A percentile compares a stretch with the other conserved stretches of the same genome.
These are phyloP conservation scores for Sphaerulina populicola DNA, from an alignment of 2,329 filamentous ascomycete species.

Conservation along the genomic window DNA sequence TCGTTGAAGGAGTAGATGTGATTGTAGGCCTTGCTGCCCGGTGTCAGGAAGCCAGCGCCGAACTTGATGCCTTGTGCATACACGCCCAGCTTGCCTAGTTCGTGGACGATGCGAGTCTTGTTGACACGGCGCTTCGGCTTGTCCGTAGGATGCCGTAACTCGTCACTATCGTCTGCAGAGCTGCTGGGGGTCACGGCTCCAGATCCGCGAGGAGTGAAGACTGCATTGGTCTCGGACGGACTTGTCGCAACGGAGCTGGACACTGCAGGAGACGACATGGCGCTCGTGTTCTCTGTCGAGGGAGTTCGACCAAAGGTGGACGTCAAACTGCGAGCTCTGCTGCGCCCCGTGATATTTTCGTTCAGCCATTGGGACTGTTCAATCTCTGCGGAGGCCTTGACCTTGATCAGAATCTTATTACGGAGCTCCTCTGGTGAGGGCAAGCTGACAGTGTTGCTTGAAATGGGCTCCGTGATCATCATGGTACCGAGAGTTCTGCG, in stretches of 20 bases:
- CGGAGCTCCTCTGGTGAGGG: slow-evolving; percentile 81
- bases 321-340: slow-evolving; percentile 59
- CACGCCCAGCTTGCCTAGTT: slow-evolving; percentile 77
- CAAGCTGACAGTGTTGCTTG: slow-evolving; percentile 58
- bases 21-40: slow-evolving; percentile 78
- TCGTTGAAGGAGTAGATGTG: slow-evolving; percentile 96
- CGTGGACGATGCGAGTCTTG: slow-evolving; percentile 74
- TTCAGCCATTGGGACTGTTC: slow-evolving; percentile 37
- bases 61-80: slow-evolving; percentile 74
- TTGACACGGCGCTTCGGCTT: slow-evolving; percentile 56
- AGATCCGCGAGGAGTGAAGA: slow-evolving; percentile 47
- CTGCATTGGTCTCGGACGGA: slow-evolving; percentile 41
- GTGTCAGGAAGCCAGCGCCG: slow-evolving; percentile 58
- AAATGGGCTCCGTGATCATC: slow-evolving; percentile 67
- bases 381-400: slow-evolving; percentile 63
- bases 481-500: slow-evolving; percentile 71
- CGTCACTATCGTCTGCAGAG: slow-evolving; percentile 71
- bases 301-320: slow-evolving; percentile 63
- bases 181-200: slow-evolving; percentile 49
- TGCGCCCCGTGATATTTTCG: slow-evolving; percentile 33
- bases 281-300: slow-evolving; percentile 49
- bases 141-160: slow-evolving; percentile 47
- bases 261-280: slow-evolving; percentile 43
- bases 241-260: slow-evolving; percentile 45
- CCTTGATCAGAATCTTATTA: slow-evolving; percentile 81